Evolutionary conservation across 1,284 basidiomycete species (phyloP), one percentile per base, ranked within the genome.

Genomic region (Calocybe gambosa): DNA sequence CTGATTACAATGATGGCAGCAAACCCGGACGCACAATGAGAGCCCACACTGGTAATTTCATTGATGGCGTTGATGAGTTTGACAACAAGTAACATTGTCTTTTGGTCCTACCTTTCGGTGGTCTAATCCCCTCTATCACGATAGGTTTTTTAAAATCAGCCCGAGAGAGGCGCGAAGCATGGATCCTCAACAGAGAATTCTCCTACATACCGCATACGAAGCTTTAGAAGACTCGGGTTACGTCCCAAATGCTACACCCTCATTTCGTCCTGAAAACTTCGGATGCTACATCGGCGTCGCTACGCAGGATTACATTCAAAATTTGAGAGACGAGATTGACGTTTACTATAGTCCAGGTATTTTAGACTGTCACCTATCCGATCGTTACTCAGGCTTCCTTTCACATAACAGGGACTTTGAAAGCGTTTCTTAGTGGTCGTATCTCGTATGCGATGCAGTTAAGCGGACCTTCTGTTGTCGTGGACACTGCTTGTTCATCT

Each of bases 401-500:
- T 39, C 15, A 20, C 21, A 41, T 23, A 13, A 46, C 25, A 86
- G 85, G 85, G 7, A 87, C 80, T 0, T 57, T 87, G 29, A 73
- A 68, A 33, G 75, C 83, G 3, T 88, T 87, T 58, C 63, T 86
- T 26, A 82, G 80, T 47, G 85, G 85, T 19, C 78, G 82, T 25
- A 69, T 87, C 43, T 82, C 85, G 0, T 81, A 84, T 53, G 78
- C 74, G 2, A 77, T 85, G 68, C 69, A 77, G 50, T 68, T 85
- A 42, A 69, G 80, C 31, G 85, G 85, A 0, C 84, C 85, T 3
- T 85, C 84, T 0, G 62, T 84, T 12, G 80, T 83, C 0, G 60
- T 85, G 33, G 82, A 88, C 52, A 87, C 85, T 0, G 82, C 83
- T 1, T 87, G 85, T 58, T 86, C 83, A 5, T 82, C 82, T 5